Conservation (phyloP, 306 rosid genomes). For the Gastrolobium villosum region DNA sequence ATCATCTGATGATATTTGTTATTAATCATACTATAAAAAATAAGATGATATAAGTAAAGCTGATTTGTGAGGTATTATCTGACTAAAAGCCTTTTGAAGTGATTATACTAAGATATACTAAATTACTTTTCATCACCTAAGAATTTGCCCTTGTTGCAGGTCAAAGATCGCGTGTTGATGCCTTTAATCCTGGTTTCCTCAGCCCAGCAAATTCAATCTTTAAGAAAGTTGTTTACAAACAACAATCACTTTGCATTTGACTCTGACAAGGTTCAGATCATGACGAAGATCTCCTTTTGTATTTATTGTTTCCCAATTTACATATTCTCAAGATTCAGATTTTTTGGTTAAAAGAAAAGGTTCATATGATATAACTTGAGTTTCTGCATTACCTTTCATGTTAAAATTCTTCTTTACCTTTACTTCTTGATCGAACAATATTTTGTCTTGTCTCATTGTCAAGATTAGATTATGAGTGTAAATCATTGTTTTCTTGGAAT, state of each 20-base stretch:
- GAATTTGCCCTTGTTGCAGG: conserved; percentile 63
- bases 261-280: conserved; percentile 69
- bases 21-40: conserved; percentile 3
- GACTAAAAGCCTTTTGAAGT: conserved; percentile 25
- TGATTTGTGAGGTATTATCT: conserved; percentile 41
- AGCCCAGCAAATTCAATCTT: conserved; percentile 57
- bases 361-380: conserved; percentile 13
- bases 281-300: conserved; percentile 41
- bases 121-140: conserved; percentile 44
- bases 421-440: conserved; percentile 8
- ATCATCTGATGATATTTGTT: conserved; percentile 29
- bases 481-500: conserved; percentile 29
- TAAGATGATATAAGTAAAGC: conserved; percentile 35
- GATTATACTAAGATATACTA: conserved; percentile 13
- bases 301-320: conserved; percentile 30
- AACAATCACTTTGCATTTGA: conserved; percentile 75
- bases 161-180: conserved; percentile 62
- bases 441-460: conserved; percentile 39
- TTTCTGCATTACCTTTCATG: conserved; percentile 33
- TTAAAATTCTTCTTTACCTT: conserved; percentile 24
- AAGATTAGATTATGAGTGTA: conserved; percentile 23
- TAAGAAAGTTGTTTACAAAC: conserved; percentile 63
- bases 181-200: conserved; percentile 87
- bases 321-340: conserved; percentile 15
- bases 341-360: conserved; percentile 19